Evolutionary conservation across 192 early-diverging fungal genomes (phyloP).

Genomic region (Entophlyctis luteolus): DNA sequence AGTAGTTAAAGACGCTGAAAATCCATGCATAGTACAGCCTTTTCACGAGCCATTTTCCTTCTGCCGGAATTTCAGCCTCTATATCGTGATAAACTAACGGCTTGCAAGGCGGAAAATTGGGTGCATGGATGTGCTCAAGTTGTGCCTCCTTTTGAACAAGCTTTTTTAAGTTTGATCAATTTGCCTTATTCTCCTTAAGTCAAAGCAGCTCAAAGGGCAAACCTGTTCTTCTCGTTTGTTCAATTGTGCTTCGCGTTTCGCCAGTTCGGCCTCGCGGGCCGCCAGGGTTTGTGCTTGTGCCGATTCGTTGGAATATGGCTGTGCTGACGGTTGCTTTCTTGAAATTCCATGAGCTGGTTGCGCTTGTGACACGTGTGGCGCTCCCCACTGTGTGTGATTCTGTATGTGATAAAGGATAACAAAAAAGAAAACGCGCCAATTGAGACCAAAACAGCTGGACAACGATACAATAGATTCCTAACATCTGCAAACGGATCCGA

Average conservation of each 20-base stretch:
- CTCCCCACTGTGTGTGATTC: neutral
- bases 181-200: no score
- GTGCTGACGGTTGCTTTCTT: neutral
- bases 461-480: neutral
- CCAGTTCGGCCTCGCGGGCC: constrained; percentile 14
- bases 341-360: neutral
- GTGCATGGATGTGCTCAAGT: constrained; percentile 20
- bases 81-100: constrained; percentile 46
- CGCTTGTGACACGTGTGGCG: neutral
- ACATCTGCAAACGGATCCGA: constrained; percentile 17
- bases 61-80: constrained; percentile 38
- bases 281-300: neutral
- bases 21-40: constrained; percentile 33
- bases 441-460: no score
- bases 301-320: neutral
- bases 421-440: no score
- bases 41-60: constrained; percentile 38
- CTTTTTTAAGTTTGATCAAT: no score
- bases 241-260: constrained; percentile 2
- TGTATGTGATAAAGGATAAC: no score
- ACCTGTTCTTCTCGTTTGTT: constrained; percentile 18
- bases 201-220: no score
- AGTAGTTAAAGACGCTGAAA: constrained; percentile 26
- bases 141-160: constrained; percentile 26
- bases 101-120: constrained; percentile 37